Conservation (phyloP, 1,284 basidiomycete genomes). For the Ceraceosorus guamensis region DNA sequence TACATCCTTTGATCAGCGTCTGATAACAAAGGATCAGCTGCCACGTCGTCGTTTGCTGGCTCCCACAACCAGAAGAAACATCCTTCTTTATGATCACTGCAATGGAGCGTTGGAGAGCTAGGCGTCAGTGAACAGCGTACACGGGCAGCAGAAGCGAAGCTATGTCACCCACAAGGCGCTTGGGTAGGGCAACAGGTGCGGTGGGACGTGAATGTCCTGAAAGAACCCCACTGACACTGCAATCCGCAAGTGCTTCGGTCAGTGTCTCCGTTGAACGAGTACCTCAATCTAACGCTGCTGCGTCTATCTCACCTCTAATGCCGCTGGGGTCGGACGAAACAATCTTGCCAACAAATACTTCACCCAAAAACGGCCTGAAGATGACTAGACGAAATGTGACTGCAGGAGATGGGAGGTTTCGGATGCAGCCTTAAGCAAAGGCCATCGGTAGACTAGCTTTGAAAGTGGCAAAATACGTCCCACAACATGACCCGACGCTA, state of each 20-base stretch:
- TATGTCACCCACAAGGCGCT: conserved; percentile 64
- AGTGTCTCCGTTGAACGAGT: too few species aligned
- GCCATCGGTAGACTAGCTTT: too few species aligned
- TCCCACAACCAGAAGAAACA: conserved; percentile 50
- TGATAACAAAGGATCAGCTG: conserved; percentile 21
- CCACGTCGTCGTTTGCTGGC: conserved; percentile 36
- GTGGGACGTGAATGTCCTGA: conserved; percentile 75
- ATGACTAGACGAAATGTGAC: conserved; percentile 84
- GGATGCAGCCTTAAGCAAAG: too few species aligned
- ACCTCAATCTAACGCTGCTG: too few species aligned
- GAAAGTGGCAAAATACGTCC: too few species aligned
- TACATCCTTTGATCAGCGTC: conserved; percentile 66
- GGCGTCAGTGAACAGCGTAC: not conserved
- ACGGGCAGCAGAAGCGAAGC: not conserved
- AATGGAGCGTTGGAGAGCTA: not conserved
- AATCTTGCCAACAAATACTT: conserved; percentile 81
- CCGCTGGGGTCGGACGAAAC: conserved; percentile 74
- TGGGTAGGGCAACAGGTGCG: conserved; percentile 63
- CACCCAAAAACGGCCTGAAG: conserved; percentile 81
- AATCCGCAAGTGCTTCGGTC: too few species aligned
- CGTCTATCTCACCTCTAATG: conserved; percentile 68
- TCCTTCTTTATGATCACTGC: conserved; percentile 48
- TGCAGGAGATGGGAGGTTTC: too few species aligned
- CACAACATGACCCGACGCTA: too few species aligned
- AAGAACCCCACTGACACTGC: conserved; percentile 85